These are phyloP conservation scores for Aureobasidium sp. DNA, from an alignment of 2,329 filamentous ascomycete genomes.

Conservation along the genomic window DNA sequence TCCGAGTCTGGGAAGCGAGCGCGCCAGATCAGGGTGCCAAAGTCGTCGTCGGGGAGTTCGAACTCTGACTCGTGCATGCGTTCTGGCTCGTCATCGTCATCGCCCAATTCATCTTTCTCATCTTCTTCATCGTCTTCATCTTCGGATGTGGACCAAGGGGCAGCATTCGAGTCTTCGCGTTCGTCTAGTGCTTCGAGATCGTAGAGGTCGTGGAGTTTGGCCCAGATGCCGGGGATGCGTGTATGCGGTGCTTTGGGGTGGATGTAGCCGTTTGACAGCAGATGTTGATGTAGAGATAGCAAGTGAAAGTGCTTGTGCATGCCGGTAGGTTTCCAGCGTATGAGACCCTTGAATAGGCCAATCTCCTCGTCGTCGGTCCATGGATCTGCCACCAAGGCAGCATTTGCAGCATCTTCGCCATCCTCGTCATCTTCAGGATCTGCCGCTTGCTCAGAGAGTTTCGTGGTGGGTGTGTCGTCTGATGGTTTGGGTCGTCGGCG, in stretches of 20 bases:
- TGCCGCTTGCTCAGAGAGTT: background rate
- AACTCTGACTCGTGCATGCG: slow-evolving; percentile 27
- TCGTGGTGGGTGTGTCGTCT: background rate
- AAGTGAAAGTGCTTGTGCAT: slow-evolving; percentile 94
- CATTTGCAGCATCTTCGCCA: background rate
- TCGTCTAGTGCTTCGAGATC: slow-evolving; percentile 81
- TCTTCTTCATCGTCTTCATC: slow-evolving; percentile 32
- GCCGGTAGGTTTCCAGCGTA: slow-evolving; percentile 92
- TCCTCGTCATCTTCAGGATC: background rate
- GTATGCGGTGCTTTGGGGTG: slow-evolving; percentile 52
- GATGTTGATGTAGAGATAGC: slow-evolving; percentile 55
- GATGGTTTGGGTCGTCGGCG: slow-evolving; percentile 2
- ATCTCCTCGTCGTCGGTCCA: slow-evolving; percentile 97
- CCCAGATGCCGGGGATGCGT: slow-evolving; percentile 84
- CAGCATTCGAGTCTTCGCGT: slow-evolving; percentile 56
- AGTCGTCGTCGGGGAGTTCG: slow-evolving; percentile 34
- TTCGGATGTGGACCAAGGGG: slow-evolving; percentile 42
- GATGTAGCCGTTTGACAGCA: slow-evolving; percentile 29
- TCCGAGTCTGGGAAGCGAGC: slow-evolving; percentile 25
- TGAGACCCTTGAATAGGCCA: slow-evolving; percentile 84
- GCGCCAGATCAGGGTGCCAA: slow-evolving; percentile 37
- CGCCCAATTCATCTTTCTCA: slow-evolving; percentile 32
- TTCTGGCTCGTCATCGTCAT: slow-evolving; percentile 29
- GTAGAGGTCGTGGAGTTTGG: slow-evolving; percentile 74
- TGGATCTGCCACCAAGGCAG: slow-evolving; percentile 51